Evolutionary conservation across 768 basidiomycete genomes (phyloP).

Genomic region (Lentinula raphanica): DNA sequence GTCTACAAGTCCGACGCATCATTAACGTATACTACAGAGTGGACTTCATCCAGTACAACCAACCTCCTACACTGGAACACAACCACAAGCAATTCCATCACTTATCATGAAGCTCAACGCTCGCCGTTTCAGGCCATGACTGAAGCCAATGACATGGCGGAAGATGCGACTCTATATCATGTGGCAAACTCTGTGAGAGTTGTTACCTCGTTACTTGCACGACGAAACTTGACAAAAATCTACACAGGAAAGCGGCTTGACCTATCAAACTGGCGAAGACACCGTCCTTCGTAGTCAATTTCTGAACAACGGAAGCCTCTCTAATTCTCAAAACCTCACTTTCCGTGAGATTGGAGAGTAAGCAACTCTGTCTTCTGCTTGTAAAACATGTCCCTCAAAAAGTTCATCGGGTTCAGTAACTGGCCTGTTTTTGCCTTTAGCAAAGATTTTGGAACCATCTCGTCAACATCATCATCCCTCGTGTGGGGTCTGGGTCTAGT

Average conservation of each 20-base stretch:
- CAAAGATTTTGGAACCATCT: slow-evolving; percentile 33
- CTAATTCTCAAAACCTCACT: slow-evolving; percentile 30
- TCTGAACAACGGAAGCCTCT: slow-evolving; percentile 31
- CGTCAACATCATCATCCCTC: background rate
- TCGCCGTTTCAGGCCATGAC: slow-evolving; percentile 25
- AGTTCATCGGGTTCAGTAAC: slow-evolving; percentile 20
- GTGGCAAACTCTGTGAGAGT: slow-evolving; percentile 21
- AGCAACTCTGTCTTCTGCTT: background rate
- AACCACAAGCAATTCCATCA: slow-evolving; percentile 23
- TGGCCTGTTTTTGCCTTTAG: slow-evolving; percentile 42
- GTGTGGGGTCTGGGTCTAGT: slow-evolving; percentile 9
- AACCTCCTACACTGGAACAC: slow-evolving; percentile 41
- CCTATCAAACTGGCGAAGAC: slow-evolving; percentile 38
- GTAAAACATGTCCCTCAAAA: background rate
- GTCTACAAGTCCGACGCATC: background rate
- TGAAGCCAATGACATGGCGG: slow-evolving; percentile 36
- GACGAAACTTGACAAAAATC: background rate
- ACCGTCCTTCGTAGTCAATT: slow-evolving; percentile 34
- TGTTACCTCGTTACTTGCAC: background rate
- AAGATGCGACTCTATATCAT: slow-evolving; percentile 46
- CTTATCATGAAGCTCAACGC: slow-evolving; percentile 41
- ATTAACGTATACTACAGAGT: slow-evolving; percentile 19
- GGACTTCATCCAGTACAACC: slow-evolving; percentile 27
- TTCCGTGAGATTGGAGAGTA: slow-evolving; percentile 31
- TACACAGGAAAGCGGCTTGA: slow-evolving; percentile 17